phyloP scores from a whole-genome alignment of 192 early-diverging fungal genomes.

The Chytriomyces hyalinus region DNA sequence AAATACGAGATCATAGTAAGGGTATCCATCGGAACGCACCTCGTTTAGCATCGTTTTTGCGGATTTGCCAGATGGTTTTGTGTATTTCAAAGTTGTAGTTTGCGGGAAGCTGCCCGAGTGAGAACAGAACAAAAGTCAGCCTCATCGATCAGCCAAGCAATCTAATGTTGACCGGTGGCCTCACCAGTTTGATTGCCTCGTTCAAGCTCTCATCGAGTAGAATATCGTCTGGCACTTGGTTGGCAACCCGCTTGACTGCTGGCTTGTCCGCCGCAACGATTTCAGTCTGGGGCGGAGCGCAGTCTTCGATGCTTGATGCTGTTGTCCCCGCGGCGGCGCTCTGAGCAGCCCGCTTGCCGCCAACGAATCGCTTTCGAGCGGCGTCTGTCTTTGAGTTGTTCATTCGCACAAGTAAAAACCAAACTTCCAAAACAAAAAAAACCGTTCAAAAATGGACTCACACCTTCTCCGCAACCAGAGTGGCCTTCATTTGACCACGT shows the following conservation, averaged over 20 bases:
- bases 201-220: constrained; percentile 80
- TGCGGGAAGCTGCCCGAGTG: constrained; percentile 63
- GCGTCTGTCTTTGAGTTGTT: constrained; percentile 29
- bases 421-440: constrained; percentile 17
- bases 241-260: constrained; percentile 48
- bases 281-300: not conserved
- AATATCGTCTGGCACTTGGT: constrained; percentile 87
- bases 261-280: not conserved
- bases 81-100: constrained; percentile 99
- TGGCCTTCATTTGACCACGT: not conserved
- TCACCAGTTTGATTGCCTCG: constrained; percentile 76
- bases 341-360: constrained; percentile 19
- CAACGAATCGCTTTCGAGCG: constrained; percentile 56
- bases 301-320: constrained; percentile 5
- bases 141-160: not conserved
- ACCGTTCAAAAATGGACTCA: not conserved
- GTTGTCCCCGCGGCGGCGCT: not conserved
- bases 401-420: constrained; percentile 3
- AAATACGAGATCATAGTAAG: not conserved
- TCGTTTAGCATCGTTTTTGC: constrained; percentile 72
- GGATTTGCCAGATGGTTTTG: constrained; percentile 92
- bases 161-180: not conserved
- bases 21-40: constrained; percentile 46
- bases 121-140: not conserved
- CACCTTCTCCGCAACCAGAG: not conserved